Evolutionary conservation across 2,329 filamentous ascomycete genomes (phyloP).

Genomic region (Coniella vitis): DNA sequence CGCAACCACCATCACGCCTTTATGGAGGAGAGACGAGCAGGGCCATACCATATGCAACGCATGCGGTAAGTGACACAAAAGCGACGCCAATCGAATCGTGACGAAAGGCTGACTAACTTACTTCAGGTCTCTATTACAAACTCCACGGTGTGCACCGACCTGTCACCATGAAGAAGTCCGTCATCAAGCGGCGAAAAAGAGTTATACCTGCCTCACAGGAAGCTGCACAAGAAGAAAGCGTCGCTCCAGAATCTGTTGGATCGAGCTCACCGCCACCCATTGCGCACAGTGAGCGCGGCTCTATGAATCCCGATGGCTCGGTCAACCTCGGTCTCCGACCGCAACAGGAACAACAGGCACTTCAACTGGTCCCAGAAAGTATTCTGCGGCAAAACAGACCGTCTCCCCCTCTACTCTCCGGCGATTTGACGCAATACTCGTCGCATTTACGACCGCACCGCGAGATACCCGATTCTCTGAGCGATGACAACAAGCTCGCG

Average conservation of each 20-base stretch:
- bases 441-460: conserved; percentile 32
- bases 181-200: conserved; percentile 92
- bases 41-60: conserved; percentile 98
- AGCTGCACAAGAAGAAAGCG: conserved; percentile 29
- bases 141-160: conserved; percentile 89
- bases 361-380: conserved; percentile 41
- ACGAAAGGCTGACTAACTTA: conserved; percentile 19
- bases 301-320: conserved; percentile 56
- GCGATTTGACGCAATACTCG: conserved; percentile 45
- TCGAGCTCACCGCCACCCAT: conserved; percentile 31
- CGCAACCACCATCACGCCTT: conserved; percentile 88
- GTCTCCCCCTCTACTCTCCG: conserved; percentile 36
- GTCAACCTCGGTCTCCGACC: conserved; percentile 54
- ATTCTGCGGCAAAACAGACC: conserved; percentile 36
- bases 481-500: conserved; percentile 52
- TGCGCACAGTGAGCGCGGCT: conserved; percentile 42
- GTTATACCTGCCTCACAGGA: conserved; percentile 72
- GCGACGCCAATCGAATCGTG: background rate
- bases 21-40: conserved; percentile 90
- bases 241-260: conserved; percentile 42
- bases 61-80: conserved; percentile 61
- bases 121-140: conserved; percentile 87
- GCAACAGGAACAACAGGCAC: conserved; percentile 35
- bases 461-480: conserved; percentile 36
- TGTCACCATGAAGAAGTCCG: conserved; percentile 97